Evolutionary conservation across 169 alveolate species (phyloP).

Genomic region (Amoebophrya sp.): DNA sequence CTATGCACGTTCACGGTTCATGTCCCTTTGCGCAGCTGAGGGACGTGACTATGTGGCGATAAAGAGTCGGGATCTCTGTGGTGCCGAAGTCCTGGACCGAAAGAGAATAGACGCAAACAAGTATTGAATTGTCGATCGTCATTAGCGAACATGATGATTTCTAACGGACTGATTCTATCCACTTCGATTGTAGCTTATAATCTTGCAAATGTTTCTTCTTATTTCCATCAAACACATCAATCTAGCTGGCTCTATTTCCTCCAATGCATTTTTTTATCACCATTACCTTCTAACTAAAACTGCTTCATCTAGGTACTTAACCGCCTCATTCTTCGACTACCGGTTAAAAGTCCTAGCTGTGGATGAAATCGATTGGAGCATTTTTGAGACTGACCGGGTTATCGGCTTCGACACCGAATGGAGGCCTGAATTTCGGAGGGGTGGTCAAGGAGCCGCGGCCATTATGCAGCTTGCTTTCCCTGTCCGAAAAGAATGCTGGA

Average conservation of each 20-base stretch:
- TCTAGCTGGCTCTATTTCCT: too few relatives aligned
- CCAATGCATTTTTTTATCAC: too few relatives aligned
- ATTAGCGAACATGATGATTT: too few relatives aligned
- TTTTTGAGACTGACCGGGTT: neutral
- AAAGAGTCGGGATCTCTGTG: neutral
- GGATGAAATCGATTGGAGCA: neutral
- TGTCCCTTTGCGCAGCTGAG: neutral
- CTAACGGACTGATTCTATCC: too few relatives aligned
- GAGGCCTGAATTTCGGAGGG: conserved; percentile 3
- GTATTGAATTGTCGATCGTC: too few relatives aligned
- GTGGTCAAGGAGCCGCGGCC: neutral
- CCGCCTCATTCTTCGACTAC: too few relatives aligned
- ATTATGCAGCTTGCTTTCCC: neutral
- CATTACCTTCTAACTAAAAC: too few relatives aligned
- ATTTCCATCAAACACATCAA: too few relatives aligned
- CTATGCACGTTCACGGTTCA: neutral
- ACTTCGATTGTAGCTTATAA: too few relatives aligned
- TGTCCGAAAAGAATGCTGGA: neutral
- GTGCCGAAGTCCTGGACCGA: neutral
- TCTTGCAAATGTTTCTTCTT: too few relatives aligned
- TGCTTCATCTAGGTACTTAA: too few relatives aligned
- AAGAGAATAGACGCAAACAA: neutral
- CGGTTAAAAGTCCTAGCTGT: neutral
- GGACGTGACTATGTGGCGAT: neutral
- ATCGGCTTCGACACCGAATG: neutral